Percentiles rank a stretch among this genome's conserved stretches.
Conservation (phyloP, 768 basidiomycete species). For the Mycena maculata region DNA sequence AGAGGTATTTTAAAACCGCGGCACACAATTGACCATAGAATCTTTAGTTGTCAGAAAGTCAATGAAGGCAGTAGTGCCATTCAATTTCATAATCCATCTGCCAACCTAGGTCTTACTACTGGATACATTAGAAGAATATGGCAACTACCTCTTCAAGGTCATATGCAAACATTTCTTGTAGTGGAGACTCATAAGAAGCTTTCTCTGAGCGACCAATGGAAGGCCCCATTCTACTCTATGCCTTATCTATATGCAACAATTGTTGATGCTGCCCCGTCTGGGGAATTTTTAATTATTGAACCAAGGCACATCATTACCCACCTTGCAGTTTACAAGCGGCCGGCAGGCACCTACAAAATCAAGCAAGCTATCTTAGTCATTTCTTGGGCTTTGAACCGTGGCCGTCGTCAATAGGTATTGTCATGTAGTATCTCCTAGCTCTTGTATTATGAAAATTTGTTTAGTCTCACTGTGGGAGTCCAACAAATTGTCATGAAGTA, state of each 20-base stretch:
- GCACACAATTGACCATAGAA: conserved; percentile 26
- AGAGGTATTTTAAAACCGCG: conserved; percentile 24
- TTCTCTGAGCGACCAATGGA: conserved; percentile 13
- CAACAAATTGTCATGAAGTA: too few species aligned
- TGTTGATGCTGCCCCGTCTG: conserved; percentile 30
- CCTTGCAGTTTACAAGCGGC: conserved; percentile 32
- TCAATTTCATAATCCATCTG: conserved; percentile 34
- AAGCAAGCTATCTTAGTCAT: background rate
- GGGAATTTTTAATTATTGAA: conserved; percentile 37
- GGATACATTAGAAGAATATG: conserved; percentile 34
- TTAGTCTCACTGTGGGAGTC: too few species aligned
- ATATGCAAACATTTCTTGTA: conserved; percentile 36
- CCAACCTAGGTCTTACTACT: too few species aligned
- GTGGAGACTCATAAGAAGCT: conserved; percentile 35
- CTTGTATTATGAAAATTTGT: too few species aligned
- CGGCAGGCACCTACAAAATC: conserved; percentile 38
- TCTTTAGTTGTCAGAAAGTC: conserved; percentile 35
- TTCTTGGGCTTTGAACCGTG: conserved; percentile 2
- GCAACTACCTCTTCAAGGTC: conserved; percentile 36
- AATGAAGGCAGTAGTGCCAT: conserved; percentile 40
- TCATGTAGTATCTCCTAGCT: too few species aligned
- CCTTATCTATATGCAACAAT: conserved; percentile 32
- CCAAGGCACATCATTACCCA: conserved; percentile 35
- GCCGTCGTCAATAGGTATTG: conserved; percentile 19
- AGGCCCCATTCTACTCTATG: conserved; percentile 35